Evolutionary conservation across 805 yeast species (phyloP), one percentile per base, ranked within the genome.

Genomic region (Metschnikowia arizonensis): DNA sequence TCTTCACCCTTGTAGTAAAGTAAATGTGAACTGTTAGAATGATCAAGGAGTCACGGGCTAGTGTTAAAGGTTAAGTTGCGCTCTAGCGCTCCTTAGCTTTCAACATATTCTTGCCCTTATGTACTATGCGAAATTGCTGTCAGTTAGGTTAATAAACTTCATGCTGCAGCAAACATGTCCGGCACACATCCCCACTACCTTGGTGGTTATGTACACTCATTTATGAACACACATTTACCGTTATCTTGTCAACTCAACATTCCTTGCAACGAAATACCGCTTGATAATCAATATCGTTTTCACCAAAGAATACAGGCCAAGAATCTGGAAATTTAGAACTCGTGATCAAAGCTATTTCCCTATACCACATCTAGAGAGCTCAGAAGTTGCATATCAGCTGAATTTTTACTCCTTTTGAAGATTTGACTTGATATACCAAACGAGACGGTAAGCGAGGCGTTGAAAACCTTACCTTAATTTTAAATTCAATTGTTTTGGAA

Each of bases 151-250:
- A 34, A 8, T 34, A 23, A 34, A 5, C 19, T 23, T 14, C 38
- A 14, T 14, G 38, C 9, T 23, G 29, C 40, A 37, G 33, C 24
- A 10, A 6, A 18, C 26, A 5, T 24, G 4, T 37, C 33, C 33
- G 31, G 40, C 40, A 37, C 17, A 37, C 25, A 19, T n/a, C 17
- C 14, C 33, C 12, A 19, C 33, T 37, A 37, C 40, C 40, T 37
- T 29, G 40, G 40, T 37, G 40, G 40, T 37, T 37, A 37, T 28
- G 33, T 37, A 8, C n/a, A 37, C 23, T 36, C 25, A n/a, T 19
- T 8, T 19, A 14, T 34, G 14, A 34, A 19, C 38, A 24, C 29
- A 14, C 9, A 5, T 29, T 21, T 23, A 14, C 9, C 18, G 38
- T 11, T n/a, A 23, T 23, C 17, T 19, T 5, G n/a, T 14, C 3